Percentiles rank a stretch among this genome's conserved stretches.
phyloP scores from a whole-genome alignment of 1,284 basidiomycete species.

The Porodaedalea pini region DNA sequence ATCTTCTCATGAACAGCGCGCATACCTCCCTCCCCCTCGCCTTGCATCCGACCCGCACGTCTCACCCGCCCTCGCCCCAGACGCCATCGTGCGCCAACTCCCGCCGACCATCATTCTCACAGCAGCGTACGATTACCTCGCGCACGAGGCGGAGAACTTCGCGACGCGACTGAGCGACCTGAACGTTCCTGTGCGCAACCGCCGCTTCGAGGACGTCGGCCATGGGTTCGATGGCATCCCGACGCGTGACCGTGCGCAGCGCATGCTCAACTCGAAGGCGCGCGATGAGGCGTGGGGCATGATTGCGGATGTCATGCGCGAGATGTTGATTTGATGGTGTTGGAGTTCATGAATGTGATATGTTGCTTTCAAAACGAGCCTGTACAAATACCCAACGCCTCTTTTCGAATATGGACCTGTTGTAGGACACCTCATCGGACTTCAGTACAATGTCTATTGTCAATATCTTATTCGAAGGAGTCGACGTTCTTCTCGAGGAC shows the following conservation, averaged over 20 bases:
- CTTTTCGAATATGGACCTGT: too few species aligned
- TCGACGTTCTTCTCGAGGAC: too few species aligned
- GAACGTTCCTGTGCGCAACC: conserved; percentile 21
- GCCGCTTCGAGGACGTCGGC: conserved; percentile 25
- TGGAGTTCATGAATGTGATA: too few species aligned
- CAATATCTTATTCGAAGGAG: too few species aligned
- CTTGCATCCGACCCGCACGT: conserved; percentile 22
- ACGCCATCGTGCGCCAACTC: conserved; percentile 20
- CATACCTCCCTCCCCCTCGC: conserved; percentile 26
- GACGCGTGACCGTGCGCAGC: conserved; percentile 21
- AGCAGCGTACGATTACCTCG: conserved; percentile 28
- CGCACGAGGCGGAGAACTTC: conserved; percentile 27
- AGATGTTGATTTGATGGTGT: conserved; percentile 17
- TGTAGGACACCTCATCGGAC: not conserved
- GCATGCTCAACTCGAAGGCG: conserved; percentile 22
- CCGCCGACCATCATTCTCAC: conserved; percentile 26
- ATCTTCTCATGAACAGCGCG: conserved; percentile 6
- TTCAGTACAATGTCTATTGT: not conserved
- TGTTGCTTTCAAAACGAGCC: too few species aligned
- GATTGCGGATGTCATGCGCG: conserved; percentile 24
- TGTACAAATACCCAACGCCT: too few species aligned
- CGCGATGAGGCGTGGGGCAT: conserved; percentile 28
- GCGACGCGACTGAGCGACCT: conserved; percentile 20
- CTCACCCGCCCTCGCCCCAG: conserved; percentile 25
- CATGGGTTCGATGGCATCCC: conserved; percentile 29